Conservation (phyloP, 78 protist species). For the Emiliania huxleyi region DNA sequence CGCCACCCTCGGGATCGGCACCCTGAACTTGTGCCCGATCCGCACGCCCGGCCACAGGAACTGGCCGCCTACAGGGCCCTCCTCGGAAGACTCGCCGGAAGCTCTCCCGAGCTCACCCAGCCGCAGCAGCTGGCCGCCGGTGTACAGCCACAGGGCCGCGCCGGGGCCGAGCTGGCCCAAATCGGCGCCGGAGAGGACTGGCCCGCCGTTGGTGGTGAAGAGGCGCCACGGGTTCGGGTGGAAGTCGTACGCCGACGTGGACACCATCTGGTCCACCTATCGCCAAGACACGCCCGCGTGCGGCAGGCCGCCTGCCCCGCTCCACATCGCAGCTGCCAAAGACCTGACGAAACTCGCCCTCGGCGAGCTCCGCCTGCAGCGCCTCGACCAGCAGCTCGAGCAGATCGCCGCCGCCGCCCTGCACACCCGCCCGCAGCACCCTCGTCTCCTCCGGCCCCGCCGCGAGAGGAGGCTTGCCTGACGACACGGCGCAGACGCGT, state of each 20-base stretch:
- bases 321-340: no score
- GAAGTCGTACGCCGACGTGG: not conserved
- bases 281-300: no score
- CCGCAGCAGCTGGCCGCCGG: conserved; percentile 25
- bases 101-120: no score
- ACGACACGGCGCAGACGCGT: no score
- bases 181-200: not conserved
- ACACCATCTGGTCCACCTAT: no score
- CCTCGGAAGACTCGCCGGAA: no score
- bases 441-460: no score
- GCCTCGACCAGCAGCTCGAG: not conserved
- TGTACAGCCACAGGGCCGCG: not conserved
- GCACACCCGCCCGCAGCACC: no score
- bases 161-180: not conserved
- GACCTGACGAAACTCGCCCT: not conserved
- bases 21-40: not conserved
- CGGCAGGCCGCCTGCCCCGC: no score
- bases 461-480: no score
- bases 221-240: not conserved
- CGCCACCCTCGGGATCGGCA: not conserved
- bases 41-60: conserved; percentile 13
- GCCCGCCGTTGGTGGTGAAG: not conserved
- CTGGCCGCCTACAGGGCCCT: no score
- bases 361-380: not conserved
- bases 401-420: not conserved